Evolutionary conservation across 2,329 filamentous ascomycete species (phyloP).

Genomic region (Tolypocladium inflatum): DNA sequence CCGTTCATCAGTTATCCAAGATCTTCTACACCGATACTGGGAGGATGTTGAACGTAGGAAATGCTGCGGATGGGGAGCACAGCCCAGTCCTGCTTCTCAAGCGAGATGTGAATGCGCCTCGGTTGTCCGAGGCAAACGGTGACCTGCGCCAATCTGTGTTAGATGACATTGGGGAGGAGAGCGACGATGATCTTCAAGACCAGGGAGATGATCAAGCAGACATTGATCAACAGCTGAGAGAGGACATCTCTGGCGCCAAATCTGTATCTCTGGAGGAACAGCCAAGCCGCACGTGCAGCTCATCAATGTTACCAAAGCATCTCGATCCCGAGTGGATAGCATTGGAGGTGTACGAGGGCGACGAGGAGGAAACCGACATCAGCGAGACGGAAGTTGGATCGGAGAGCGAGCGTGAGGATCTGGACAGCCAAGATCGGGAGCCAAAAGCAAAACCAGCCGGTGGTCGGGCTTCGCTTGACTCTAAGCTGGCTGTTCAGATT

Average conservation of each 20-base stretch:
- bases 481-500: constrained; percentile 29
- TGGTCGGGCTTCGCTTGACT: constrained; percentile 22
- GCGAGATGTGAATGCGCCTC: constrained; percentile 19
- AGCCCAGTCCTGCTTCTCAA: constrained; percentile 25
- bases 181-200: background rate
- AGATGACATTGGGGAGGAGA: background rate
- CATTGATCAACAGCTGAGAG: constrained; percentile 34
- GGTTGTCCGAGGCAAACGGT: constrained; percentile 32
- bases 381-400: constrained; percentile 28
- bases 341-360: constrained; percentile 71
- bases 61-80: constrained; percentile 37
- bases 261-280: background rate
- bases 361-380: constrained; percentile 27
- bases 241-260: constrained; percentile 7
- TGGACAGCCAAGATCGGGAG: constrained; percentile 13
- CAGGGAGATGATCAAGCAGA: constrained; percentile 29
- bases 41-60: constrained; percentile 72
- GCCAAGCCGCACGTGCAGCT: background rate
- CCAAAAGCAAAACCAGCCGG: constrained; percentile 3
- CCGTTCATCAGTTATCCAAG: constrained; percentile 60
- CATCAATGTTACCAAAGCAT: constrained; percentile 50
- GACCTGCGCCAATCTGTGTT: background rate
- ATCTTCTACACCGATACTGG: constrained; percentile 92
- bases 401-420: constrained; percentile 28
- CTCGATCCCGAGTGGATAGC: constrained; percentile 88